phyloP scores from a whole-genome alignment of 306 rosid genomes.

The Vigna nakashimae region DNA sequence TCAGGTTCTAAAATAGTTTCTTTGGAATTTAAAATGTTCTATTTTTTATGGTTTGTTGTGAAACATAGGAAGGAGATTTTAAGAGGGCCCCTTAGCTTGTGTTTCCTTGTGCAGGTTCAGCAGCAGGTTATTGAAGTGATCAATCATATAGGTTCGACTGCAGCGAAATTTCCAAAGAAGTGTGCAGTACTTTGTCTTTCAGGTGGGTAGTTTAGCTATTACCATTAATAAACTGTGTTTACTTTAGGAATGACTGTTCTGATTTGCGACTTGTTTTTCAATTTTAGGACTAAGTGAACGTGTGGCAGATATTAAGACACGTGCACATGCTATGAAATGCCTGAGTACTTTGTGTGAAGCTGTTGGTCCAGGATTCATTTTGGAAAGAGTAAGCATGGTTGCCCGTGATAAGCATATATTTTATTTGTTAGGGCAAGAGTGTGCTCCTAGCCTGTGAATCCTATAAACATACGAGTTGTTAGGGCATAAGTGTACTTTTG shows the following conservation, averaged over 20 bases:
- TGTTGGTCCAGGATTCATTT: conserved; percentile 93
- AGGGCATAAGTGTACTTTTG: neutral
- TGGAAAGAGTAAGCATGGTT: conserved; percentile 83
- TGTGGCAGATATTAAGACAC: conserved; percentile 99
- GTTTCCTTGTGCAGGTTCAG: conserved; percentile 76
- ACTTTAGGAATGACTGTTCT: conserved; percentile 10
- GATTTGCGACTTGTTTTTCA: conserved; percentile 30
- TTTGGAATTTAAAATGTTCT: conserved; percentile 30
- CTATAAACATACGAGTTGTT: neutral
- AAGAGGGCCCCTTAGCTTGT: conserved; percentile 31
- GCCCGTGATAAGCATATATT: conserved; percentile 22
- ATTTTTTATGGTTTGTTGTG: conserved; percentile 8
- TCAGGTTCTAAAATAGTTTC: conserved; percentile 67
- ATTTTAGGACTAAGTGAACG: conserved; percentile 89
- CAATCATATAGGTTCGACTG: conserved; percentile 74
- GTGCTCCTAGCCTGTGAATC: conserved; percentile 11
- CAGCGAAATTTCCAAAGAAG: conserved; percentile 87
- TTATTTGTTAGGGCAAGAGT: neutral
- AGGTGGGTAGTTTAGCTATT: conserved; percentile 59
- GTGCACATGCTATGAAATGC: conserved; percentile 91
- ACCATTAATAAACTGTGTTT: neutral
- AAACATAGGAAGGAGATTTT: conserved; percentile 12
- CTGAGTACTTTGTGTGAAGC: conserved; percentile 92
- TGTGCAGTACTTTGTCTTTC: conserved; percentile 89
- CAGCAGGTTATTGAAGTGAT: conserved; percentile 93